Evolutionary conservation across 2,329 filamentous ascomycete genomes (phyloP), one percentile per base, ranked within the genome.

Genomic region (Hyphodiscus sp.): DNA sequence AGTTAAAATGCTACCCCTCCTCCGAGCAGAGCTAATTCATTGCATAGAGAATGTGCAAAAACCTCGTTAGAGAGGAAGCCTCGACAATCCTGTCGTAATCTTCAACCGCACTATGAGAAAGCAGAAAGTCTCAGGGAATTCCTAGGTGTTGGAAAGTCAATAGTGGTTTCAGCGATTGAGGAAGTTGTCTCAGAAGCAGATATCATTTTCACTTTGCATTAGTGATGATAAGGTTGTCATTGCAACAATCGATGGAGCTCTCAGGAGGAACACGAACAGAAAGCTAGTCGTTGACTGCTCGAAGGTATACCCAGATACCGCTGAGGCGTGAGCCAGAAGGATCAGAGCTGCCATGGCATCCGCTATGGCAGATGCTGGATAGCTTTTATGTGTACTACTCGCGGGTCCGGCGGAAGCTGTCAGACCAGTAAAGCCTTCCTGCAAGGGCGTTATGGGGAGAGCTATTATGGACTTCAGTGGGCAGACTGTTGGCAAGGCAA

Each of bases 251-350:
- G 69, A 76, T 43, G 67, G 76, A 2, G 79, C 86, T 29, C 71
- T 89, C 2, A 63, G 78, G 47, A 66, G 71, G 18, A 73, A 82
- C 53, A 71, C 88, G 18, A 76, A 76, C 26, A 83, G 82, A 57
- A 96, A 95, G 73, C 74, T 94, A 16, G 85, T 96, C 61, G 79
- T 95, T 30, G 91, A 96, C 67, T 91, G 87, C 76, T 94, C 89
- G 2, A 96, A 91, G 23, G 81, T 96, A 38, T 87, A 94, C 69
- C 91, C 91, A 0, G 86, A 91, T 52, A 90, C 87, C 3, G 88
- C 87, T 1, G 80, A 88, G 56, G 76, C 75, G 23, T 70, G 89
- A 2, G 84, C 84, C 23, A 74, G 81, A 61, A 74, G 70, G 23
- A 73, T 86, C 55, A 73, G 74, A 13, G 75, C 68, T 1, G 76